Base-by-base conservation (phyloP, 2,329 filamentous ascomycete species). In the Ophiostoma sp. region DNA sequence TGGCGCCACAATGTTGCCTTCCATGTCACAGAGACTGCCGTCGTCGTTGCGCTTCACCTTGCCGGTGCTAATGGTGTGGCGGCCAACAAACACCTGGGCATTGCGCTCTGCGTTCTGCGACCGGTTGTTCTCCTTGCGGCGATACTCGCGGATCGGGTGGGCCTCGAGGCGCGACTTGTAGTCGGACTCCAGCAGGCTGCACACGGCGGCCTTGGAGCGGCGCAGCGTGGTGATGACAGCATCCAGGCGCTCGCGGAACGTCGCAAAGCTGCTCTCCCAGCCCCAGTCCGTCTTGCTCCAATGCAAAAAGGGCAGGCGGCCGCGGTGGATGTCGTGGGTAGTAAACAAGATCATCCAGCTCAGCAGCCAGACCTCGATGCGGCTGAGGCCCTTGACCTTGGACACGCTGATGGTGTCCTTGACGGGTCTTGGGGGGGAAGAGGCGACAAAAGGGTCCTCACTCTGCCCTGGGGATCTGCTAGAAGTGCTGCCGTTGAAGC, bases 271-370 rank as follows among this genome's bases (percentile, higher is more conserved):
- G 12, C 18, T 52, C 66, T 72, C 69, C 69, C 71, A 72, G 47
- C 67, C 64, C 71, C 72, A 73, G 68, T 73, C 72, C 8, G 64
- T 69, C 38, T 69, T 69, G 66, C 69, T 71, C 72, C 72, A 73
- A 18, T 41, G 38, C 55, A 66, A 40, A 36, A 73, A 72, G 4
- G 66, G 65, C 8, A 73, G 68, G 8, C 60, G 49, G 55, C 72
- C 72, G 11, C 64, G 55, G 49, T 73, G 68, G 18, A 70, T 62
- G 40, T 73, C 71, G 12, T 58, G 65, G 40, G 69, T 67, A 3
- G 68, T 68, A 7, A 68, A 67, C 69, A 73, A 18, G 27, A 73
- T 49, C 11, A 69, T 65, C 72, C 71, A 73, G 65, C 69, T 58
- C n/a, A 73, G 67, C 58, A 73, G 70, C 67, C 70, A 70, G 12